Percentiles rank a stretch among this genome's conserved stretches.
Conservation (phyloP, 805 yeast genomes). For the Ogataea populi-albae region DNA sequence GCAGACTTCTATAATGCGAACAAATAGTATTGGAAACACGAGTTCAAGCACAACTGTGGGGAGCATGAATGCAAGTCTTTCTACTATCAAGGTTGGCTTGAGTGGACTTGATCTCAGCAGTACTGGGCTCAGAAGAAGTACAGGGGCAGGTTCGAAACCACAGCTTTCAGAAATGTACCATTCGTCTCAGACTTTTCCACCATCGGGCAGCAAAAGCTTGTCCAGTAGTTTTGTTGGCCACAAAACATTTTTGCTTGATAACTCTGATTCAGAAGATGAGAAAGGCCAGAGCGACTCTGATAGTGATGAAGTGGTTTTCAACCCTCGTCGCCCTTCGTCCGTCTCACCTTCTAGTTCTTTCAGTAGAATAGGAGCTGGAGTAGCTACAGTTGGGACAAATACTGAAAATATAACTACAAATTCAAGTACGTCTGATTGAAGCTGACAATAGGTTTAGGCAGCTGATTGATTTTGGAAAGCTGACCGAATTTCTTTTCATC, state of each 20-base stretch:
- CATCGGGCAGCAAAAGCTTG: conserved; percentile 8
- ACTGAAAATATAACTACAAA: conserved; percentile 12
- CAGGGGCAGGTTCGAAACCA: conserved; percentile 31
- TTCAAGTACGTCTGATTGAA: too few species aligned
- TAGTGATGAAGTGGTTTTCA: conserved; percentile 19
- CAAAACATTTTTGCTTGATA: conserved; percentile 35
- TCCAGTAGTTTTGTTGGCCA: too few species aligned
- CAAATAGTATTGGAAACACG: conserved; percentile 20
- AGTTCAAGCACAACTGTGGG: conserved; percentile 8
- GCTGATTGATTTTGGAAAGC: too few species aligned
- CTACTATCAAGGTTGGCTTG: conserved; percentile 32
- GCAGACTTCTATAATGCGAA: conserved; percentile 12
- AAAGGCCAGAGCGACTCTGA: conserved; percentile 25
- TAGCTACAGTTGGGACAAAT: conserved; percentile 13
- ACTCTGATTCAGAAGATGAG: conserved; percentile 34
- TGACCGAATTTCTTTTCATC: too few species aligned
- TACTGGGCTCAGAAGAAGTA: conserved; percentile 27
- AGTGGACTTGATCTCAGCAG: conserved; percentile 31
- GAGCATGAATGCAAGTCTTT: conserved; percentile 15
- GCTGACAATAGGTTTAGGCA: too few species aligned
- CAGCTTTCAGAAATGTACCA: conserved; percentile 26
- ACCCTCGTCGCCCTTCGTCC: conserved; percentile 13
- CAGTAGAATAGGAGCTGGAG: conserved; percentile 7
- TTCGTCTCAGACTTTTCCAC: conserved; percentile 30
- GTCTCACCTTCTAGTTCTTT: conserved; percentile 8